Percentiles rank a stretch among this genome's conserved stretches.
These are phyloP conservation scores for Solanum virginianum DNA, from an alignment of 257 asterid genomes.

Conservation along the genomic window DNA sequence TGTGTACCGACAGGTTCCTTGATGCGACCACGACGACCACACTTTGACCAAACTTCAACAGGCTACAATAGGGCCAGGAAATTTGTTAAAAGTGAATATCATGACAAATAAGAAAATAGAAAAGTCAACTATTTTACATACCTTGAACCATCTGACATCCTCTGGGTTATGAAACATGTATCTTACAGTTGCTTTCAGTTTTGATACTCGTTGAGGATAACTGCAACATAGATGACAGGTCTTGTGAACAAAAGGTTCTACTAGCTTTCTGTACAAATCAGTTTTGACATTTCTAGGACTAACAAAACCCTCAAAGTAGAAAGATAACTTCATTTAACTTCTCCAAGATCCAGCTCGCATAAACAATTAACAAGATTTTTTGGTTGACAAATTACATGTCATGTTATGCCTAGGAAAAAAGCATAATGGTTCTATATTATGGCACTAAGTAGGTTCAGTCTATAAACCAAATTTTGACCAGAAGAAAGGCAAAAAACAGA, in stretches of 20 bases:
- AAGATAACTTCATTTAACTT: neutral
- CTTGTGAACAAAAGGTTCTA: conserved; percentile 7
- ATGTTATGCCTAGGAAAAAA: neutral
- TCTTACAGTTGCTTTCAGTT: conserved; percentile 79
- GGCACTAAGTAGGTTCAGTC: neutral
- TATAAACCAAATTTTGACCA: neutral
- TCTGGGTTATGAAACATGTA: conserved; percentile 95
- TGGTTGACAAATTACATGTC: neutral
- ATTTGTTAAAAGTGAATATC: neutral
- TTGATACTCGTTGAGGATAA: conserved; percentile 94
- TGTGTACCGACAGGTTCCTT: conserved; percentile 99
- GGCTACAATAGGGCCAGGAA: conserved; percentile 43
- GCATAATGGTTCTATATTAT: neutral
- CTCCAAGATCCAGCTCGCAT: neutral
- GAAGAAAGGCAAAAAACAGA: neutral
- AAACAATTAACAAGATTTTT: neutral
- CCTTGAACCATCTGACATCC: conserved; percentile 99
- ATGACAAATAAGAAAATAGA: neutral
- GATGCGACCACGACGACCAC: conserved; percentile 91
- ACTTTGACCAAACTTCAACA: conserved; percentile 83
- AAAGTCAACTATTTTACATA: conserved; percentile 2
- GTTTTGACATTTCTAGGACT: neutral
- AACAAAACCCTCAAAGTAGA: neutral
- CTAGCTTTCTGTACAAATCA: neutral
- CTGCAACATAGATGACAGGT: conserved; percentile 35